phyloP scores from a whole-genome alignment of 1,139 yeast species.

The Diutina rugosa region DNA sequence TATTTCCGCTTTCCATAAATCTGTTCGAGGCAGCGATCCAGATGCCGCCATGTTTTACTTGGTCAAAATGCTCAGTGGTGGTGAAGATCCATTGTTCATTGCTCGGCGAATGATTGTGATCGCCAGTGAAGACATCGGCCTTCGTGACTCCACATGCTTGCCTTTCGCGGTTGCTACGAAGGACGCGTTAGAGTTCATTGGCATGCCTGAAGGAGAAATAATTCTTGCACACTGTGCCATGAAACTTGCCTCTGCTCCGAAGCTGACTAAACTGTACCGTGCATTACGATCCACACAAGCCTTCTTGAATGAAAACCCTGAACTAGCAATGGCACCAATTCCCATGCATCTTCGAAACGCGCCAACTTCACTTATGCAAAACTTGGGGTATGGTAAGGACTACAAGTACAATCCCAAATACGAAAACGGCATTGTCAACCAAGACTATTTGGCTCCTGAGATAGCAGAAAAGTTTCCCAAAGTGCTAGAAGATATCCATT shows the following conservation, averaged over 20 bases:
- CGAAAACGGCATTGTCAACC: conserved; percentile 58
- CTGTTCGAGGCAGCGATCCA: conserved; percentile 77
- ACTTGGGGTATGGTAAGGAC: conserved; percentile 70
- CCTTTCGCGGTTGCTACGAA: conserved; percentile 83
- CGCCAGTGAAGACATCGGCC: conserved; percentile 84
- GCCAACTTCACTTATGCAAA: conserved; percentile 83
- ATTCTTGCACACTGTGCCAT: conserved; percentile 88
- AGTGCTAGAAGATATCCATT: conserved; percentile 27
- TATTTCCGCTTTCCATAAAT: conserved; percentile 87
- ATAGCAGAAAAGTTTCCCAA: conserved; percentile 14
- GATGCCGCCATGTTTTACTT: conserved; percentile 84
- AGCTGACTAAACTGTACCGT: conserved; percentile 74
- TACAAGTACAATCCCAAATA: conserved; percentile 84
- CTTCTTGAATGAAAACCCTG: conserved; percentile 45
- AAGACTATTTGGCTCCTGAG: conserved; percentile 54
- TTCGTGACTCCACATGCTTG: conserved; percentile 68
- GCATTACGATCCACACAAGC: conserved; percentile 60
- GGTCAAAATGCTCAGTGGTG: conserved; percentile 78
- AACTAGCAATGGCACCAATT: conserved; percentile 48
- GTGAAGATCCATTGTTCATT: conserved; percentile 89
- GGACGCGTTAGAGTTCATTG: conserved; percentile 84
- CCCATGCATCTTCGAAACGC: conserved; percentile 87
- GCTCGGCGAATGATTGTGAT: conserved; percentile 86
- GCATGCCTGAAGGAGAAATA: conserved; percentile 91
- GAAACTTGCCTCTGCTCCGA: conserved; percentile 72